These are phyloP conservation scores for Aspergillus sergii DNA, from an alignment of 2,329 filamentous ascomycete genomes.

Conservation along the genomic window DNA sequence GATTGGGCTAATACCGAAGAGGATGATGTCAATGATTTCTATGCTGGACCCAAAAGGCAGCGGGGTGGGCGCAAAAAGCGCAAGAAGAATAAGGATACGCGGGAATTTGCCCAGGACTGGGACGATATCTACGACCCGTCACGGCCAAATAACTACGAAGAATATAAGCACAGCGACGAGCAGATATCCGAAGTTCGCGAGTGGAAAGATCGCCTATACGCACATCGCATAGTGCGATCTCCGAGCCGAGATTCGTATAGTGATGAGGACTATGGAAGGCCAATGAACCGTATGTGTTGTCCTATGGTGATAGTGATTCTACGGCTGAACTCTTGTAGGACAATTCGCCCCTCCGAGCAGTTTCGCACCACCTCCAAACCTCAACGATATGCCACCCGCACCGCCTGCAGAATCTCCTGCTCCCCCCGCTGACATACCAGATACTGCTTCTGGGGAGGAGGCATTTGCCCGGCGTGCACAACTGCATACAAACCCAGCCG, in stretches of 20 bases:
- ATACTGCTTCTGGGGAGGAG: slow-evolving; percentile 69
- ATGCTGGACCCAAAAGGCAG: slow-evolving; percentile 67
- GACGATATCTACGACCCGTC: slow-evolving; percentile 88
- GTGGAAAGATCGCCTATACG: slow-evolving; percentile 82
- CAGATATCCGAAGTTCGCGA: slow-evolving; percentile 76
- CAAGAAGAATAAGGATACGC: slow-evolving; percentile 69
- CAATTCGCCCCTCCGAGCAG: slow-evolving; percentile 55
- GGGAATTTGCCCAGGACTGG: slow-evolving; percentile 69
- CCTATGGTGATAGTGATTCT: neutral
- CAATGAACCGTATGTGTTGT: slow-evolving; percentile 49
- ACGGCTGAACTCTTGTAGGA: slow-evolving; percentile 30
- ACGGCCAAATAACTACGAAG: slow-evolving; percentile 79
- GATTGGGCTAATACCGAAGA: slow-evolving; percentile 84
- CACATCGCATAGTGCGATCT: slow-evolving; percentile 61
- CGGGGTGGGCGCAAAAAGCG: slow-evolving; percentile 78
- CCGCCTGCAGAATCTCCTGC: slow-evolving; percentile 27
- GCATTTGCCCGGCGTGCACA: slow-evolving; percentile 66
- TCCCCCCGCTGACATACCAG: slow-evolving; percentile 51
- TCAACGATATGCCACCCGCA: slow-evolving; percentile 40
- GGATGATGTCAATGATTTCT: slow-evolving; percentile 71
- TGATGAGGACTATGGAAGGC: slow-evolving; percentile 50
- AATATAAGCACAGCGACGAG: slow-evolving; percentile 83
- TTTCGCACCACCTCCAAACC: slow-evolving; percentile 55
- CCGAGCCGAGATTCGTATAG: slow-evolving; percentile 51
- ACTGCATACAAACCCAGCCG: slow-evolving; percentile 48